These are phyloP conservation scores for Tausonia pullulans DNA, from an alignment of 1,284 basidiomycete species.

Conservation along the genomic window DNA sequence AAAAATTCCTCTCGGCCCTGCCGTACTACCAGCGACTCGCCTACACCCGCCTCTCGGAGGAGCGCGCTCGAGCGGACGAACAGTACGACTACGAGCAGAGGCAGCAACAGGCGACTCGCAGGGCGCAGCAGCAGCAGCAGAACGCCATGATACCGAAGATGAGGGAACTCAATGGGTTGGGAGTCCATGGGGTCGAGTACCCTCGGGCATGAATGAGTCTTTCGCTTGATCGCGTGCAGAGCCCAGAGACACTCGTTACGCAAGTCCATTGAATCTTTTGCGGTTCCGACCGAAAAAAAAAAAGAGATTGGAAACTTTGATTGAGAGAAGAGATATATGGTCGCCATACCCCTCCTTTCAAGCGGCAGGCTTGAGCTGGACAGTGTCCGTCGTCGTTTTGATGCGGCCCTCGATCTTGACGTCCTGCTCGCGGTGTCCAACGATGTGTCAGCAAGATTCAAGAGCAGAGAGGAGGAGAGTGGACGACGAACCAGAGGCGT, in stretches of 20 bases:
- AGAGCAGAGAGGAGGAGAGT: no score
- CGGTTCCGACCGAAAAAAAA: no score
- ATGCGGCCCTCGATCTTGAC: constrained; percentile 20
- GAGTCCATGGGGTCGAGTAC: no score
- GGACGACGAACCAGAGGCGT: constrained; percentile 13
- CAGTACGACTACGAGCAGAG: neutral
- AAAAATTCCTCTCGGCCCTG: constrained; percentile 66
- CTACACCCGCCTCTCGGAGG: constrained; percentile 60
- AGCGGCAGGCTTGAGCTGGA: constrained; percentile 1
- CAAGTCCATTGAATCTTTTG: no score
- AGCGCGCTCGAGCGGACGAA: neutral
- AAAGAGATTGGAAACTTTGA: no score
- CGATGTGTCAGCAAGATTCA: no score
- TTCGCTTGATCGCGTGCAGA: no score
- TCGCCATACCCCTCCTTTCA: no score
- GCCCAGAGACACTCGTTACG: no score
- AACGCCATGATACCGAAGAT: neutral
- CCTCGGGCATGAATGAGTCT: no score
- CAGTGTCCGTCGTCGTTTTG: constrained; percentile 13
- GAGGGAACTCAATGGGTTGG: no score
- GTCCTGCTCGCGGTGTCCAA: neutral
- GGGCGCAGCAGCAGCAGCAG: neutral
- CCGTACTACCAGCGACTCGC: constrained; percentile 88
- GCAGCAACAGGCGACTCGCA: neutral
- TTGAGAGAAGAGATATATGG: no score